These are phyloP conservation scores for Erythrobasidium hasegawianum DNA, from an alignment of 1,284 basidiomycete genomes.

Conservation along the genomic window DNA sequence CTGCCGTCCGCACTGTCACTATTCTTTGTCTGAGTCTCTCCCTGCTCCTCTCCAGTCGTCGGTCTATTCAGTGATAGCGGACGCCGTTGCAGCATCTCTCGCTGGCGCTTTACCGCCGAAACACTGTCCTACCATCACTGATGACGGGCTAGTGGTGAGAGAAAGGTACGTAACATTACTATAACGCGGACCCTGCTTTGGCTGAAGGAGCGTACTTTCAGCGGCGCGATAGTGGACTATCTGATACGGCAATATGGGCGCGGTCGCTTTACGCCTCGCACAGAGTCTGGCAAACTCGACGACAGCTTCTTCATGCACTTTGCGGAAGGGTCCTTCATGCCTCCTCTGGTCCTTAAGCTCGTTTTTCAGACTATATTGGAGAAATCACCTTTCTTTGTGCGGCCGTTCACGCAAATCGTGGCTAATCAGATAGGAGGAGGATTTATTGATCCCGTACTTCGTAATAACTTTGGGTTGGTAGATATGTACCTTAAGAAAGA, in stretches of 20 bases:
- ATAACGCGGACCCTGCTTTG: neutral
- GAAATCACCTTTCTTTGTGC: conserved; percentile 30
- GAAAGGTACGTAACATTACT: conserved; percentile 13
- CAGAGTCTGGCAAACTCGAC: conserved; percentile 9
- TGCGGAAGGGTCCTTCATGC: conserved; percentile 33
- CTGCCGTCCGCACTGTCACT: neutral
- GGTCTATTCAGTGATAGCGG: conserved; percentile 19
- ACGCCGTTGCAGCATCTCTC: conserved; percentile 25
- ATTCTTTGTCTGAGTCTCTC: neutral
- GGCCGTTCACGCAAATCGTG: conserved; percentile 29
- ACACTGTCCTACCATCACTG: conserved; percentile 22
- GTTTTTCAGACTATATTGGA: conserved; percentile 26
- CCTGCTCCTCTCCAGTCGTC: neutral
- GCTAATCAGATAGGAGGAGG: conserved; percentile 21
- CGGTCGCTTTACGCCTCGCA: conserved; percentile 7
- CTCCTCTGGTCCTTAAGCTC: conserved; percentile 28
- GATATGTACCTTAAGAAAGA: conserved; percentile 21
- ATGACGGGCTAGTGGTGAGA: conserved; percentile 16
- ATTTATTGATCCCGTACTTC: conserved; percentile 29
- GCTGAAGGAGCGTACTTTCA: neutral
- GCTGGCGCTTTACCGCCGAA: conserved; percentile 24
- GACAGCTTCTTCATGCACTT: conserved; percentile 32
- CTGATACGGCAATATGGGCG: conserved; percentile 26
- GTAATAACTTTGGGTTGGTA: conserved; percentile 21
- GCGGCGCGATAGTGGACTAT: conserved; percentile 32